Conservation (phyloP, 345 rosid genomes). For the Brassica napus region Da-Ae NC_063442.1:12386001-12386500, state of each 20-base stretch:
- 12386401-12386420: neutral
- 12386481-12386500: neutral
- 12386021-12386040: neutral
- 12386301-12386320: neutral
- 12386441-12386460: neutral
- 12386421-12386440: neutral
- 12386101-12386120: neutral
- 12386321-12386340: constrained; percentile 5
- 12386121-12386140: neutral
- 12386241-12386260: neutral
- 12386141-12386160: neutral
- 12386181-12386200: neutral
- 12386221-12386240: constrained; percentile 3
- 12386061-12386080: neutral
- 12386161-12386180: constrained; percentile 9
- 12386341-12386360: neutral
- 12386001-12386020: neutral
- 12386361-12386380: constrained; percentile 30
- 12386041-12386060: neutral
- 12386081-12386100: neutral
- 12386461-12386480: constrained; percentile 17
- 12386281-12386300: constrained; percentile 19
- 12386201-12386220: neutral
- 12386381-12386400: neutral
- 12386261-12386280: neutral